Evolutionary conservation across 176 grass and related monocot genomes (phyloP), one percentile per base, ranked within the genome.

Genomic region (Oryza meridionalis): DNA sequence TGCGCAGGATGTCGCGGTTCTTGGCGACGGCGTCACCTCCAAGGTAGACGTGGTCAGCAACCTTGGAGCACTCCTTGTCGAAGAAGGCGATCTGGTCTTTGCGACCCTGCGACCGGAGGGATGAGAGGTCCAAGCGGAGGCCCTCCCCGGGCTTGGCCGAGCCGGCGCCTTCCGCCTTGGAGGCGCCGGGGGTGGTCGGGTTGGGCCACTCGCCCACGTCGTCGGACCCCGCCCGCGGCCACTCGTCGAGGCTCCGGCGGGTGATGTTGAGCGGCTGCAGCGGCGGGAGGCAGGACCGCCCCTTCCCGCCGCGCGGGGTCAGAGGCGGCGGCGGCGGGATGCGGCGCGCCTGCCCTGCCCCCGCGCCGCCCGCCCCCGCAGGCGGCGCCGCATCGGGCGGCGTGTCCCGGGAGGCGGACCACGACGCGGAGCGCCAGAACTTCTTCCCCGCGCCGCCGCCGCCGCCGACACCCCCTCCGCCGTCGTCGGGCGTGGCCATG

Each of bases 11-110:
- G 79, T 96, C 93, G 6, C 93, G 93, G 81, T 99, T 94, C 85
- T 81, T 94, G 9, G 96, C 96, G 9, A 99, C 96, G 11, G 80
- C 92, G 27, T 99, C 93, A 38, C 96, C 96, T 3, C 96, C 96
- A 1, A 99, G 92, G 88, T 99, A 99, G 53, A 99, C 91, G 42
- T 99, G 96, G 0, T 94, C 91, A 4, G 96, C 96, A 7, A 99
- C 96, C 92, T 99, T 99, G 71, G 96, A 99, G 70, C 96, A 99
- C 88, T 99, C 96, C 88, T 96, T 99, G 84, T 99, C 96, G 27
- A 92, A 98, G 89, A 96, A 94, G 76, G 96, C 93, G 71, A 99
- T 94, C 90, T 99, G 96, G 84, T 99, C 96, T 73, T 95, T 96
- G 59, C 81, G 92, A 7, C 85, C 93, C 73, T 90, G 91, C 3